These are phyloP conservation scores for Pleurotus pulmonarius DNA, from an alignment of 768 basidiomycete species.

Conservation along the genomic window DNA sequence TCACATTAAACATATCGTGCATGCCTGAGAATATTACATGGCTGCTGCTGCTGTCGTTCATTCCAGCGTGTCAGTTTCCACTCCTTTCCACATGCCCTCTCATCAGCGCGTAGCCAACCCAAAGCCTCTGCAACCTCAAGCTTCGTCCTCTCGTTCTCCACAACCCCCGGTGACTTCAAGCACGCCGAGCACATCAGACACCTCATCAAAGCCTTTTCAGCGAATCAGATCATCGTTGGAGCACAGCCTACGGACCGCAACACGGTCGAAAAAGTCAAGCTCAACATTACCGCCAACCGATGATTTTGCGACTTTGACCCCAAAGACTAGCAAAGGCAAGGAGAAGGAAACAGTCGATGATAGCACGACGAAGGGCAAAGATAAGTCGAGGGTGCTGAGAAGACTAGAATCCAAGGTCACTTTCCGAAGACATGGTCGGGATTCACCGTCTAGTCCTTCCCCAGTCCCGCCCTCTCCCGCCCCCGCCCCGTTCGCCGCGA, in stretches of 20 bases:
- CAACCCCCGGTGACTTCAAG: slow-evolving; percentile 28
- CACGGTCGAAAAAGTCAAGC: slow-evolving; percentile 46
- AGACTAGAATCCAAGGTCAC: slow-evolving; percentile 47
- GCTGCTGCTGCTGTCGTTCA: slow-evolving; percentile 36
- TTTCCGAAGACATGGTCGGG: slow-evolving; percentile 41
- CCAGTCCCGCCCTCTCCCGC: slow-evolving; percentile 35
- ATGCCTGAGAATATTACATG: slow-evolving; percentile 30
- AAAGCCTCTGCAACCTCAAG: slow-evolving; percentile 26
- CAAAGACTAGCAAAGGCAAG: slow-evolving; percentile 36
- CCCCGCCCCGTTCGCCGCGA: slow-evolving; percentile 10
- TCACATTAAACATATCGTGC: not conserved
- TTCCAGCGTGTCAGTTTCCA: slow-evolving; percentile 34
- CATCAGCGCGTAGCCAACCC: slow-evolving; percentile 30
- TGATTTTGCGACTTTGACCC: slow-evolving; percentile 41
- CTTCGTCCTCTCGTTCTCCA: slow-evolving; percentile 41
- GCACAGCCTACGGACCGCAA: slow-evolving; percentile 61
- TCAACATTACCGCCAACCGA: slow-evolving; percentile 23
- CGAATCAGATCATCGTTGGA: slow-evolving; percentile 66
- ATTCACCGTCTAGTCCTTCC: slow-evolving; percentile 26
- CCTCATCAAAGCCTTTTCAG: slow-evolving; percentile 52
- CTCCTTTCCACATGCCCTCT: slow-evolving; percentile 44
- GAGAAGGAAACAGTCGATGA: slow-evolving; percentile 39
- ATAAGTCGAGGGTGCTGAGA: slow-evolving; percentile 41
- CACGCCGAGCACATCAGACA: slow-evolving; percentile 28
- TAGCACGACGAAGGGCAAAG: slow-evolving; percentile 20